Evolutionary conservation across 225 moss, liverwort and hornwort species (phyloP), one percentile per base, ranked within the genome.

Genomic region (Climacium dendroides): DNA sequence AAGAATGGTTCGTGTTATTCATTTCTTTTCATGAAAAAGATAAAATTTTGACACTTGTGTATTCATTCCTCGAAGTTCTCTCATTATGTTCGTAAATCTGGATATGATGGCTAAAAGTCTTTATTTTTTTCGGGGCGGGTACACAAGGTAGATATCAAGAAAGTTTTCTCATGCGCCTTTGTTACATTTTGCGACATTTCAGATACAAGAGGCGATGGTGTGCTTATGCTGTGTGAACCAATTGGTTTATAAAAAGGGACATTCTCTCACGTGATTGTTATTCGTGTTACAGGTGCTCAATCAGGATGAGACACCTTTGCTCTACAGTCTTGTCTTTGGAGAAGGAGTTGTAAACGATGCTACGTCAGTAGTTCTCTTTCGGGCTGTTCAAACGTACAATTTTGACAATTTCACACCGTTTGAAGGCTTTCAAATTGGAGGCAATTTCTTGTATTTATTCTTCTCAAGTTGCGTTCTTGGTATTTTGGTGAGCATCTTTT

Each of bases 321-420:
- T 98, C 53, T 98, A 98, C 90, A 98, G 97, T 92, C 94, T 98
- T 66, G 97, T 98, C 23, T 98, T 98, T 70, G 97, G 97, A 84
- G 97, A 98, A 91, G 97, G 97, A 63, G 97, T 98, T 28, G 97
- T 98, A 64, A 98, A 98, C 62, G 97, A 98, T 87, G 97, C 97
- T 45, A 98, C 97, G 26, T 98, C 97, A 17, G 97, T 98, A 52
- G 97, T 98, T 80, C 91, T 98, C 55, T 98, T 98, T 81, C 94
- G 97, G 67, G 97, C 97, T 76, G 87, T 98, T 52, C 97, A 98
- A 87, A 96, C 94, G 37, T 94, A 90, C 85, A 79, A 95, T 80
- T 91, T 98, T 69, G 97, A 96, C 16, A n/a, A 94, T 74, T 96
- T 95, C 85, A 87, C 88, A 47, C 39, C n/a, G 15, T 48, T 93